Conservation (phyloP, 1,284 basidiomycete genomes). For the Caloboletus firmus region DNA sequence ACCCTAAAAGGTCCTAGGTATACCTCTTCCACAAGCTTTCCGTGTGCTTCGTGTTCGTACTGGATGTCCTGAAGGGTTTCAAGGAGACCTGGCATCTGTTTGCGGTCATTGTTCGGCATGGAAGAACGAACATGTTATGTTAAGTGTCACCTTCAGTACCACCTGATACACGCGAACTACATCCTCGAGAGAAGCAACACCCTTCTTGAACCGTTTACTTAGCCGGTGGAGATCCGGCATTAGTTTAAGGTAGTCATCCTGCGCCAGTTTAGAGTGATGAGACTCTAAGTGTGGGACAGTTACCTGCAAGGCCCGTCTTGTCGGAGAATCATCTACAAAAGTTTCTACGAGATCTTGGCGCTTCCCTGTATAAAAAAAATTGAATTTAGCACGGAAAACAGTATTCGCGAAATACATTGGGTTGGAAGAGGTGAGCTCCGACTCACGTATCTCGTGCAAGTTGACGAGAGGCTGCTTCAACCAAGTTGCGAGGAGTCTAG, state of each 20-base stretch:
- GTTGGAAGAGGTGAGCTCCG: not conserved
- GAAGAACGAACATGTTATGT: not conserved
- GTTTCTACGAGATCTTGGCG: conserved; percentile 87
- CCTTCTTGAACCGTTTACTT: conserved; percentile 89
- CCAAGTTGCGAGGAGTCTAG: conserved; percentile 90
- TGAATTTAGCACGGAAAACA: not conserved
- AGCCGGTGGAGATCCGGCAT: conserved; percentile 97
- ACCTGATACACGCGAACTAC: conserved; percentile 97
- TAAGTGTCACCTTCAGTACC: conserved; percentile 52
- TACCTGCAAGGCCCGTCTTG: conserved; percentile 74
- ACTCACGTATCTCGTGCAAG: conserved; percentile 87
- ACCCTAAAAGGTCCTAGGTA: conserved; percentile 69
- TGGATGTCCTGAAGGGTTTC: conserved; percentile 57
- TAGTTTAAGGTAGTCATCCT: conserved; percentile 84
- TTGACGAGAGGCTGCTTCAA: conserved; percentile 97
- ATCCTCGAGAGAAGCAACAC: conserved; percentile 86
- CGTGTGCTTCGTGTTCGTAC: conserved; percentile 47
- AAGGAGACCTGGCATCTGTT: conserved; percentile 76
- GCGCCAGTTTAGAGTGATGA: not conserved
- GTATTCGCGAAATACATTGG: not conserved
- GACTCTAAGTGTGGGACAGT: not conserved
- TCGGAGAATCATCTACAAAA: conserved; percentile 79
- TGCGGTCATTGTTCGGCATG: not conserved
- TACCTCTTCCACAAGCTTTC: conserved; percentile 61
- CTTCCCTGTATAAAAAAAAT: conserved; percentile 51